These are phyloP conservation scores for Hymenochaete sp. DNA, from an alignment of 1,284 basidiomycete species.

Conservation along the genomic window DNA sequence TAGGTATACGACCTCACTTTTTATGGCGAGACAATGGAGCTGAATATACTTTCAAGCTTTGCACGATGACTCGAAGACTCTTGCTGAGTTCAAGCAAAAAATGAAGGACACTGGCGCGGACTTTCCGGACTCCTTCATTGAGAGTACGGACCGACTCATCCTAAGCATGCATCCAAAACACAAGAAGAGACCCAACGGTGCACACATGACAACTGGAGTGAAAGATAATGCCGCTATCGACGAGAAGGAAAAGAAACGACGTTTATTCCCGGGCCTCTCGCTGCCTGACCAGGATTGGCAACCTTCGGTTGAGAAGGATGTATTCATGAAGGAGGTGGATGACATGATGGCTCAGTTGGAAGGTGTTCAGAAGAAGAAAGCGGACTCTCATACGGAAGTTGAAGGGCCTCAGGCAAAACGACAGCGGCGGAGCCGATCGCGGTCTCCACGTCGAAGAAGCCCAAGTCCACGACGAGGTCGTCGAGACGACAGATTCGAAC, in stretches of 20 bases:
- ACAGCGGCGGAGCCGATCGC: constrained; percentile 41
- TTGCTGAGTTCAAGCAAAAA: constrained; percentile 75
- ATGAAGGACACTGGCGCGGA: constrained; percentile 76
- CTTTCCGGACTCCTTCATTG: constrained; percentile 84
- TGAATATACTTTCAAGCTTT: no score
- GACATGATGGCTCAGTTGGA: constrained; percentile 79
- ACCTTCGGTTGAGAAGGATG: constrained; percentile 48
- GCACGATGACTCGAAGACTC: constrained; percentile 76
- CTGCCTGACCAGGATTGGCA: constrained; percentile 68
- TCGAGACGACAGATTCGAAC: constrained; percentile 25
- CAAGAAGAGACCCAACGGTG: constrained; percentile 57
- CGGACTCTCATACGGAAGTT: constrained; percentile 36
- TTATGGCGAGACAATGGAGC: no score
- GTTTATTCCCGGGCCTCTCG: constrained; percentile 90
- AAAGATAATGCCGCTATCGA: constrained; percentile 30
- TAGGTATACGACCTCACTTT: no score
- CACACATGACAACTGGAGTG: constrained; percentile 37
- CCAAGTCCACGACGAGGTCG: constrained; percentile 48
- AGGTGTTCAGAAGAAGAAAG: constrained; percentile 53
- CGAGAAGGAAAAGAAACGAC: constrained; percentile 69
- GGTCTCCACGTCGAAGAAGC: constrained; percentile 39
- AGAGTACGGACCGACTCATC: constrained; percentile 91
- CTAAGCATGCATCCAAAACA: constrained; percentile 94
- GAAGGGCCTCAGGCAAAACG: constrained; percentile 50
- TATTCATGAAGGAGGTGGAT: constrained; percentile 73